Base-by-base conservation (phyloP, 1,284 basidiomycete genomes). In the Ceratobasidium sp. region DNA sequence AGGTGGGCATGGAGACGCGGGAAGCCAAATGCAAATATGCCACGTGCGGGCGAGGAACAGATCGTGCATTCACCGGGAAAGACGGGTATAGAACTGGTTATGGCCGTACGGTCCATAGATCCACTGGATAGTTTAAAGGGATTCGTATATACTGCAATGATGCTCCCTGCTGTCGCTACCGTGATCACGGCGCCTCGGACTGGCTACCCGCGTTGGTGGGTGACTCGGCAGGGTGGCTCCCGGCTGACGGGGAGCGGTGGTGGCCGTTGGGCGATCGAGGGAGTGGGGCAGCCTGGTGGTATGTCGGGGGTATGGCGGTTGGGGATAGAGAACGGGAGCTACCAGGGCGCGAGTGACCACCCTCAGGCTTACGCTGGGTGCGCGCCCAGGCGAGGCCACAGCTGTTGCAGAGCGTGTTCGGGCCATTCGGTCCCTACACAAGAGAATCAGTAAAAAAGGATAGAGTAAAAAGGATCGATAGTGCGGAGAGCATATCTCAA, bases 341-440 rank as follows among this genome's bases (percentile, higher is more conserved):
- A 8, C 58, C 47, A 15, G 71, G 53, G 7, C 68, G 37, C 67
- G 67, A 69, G 37, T 69, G 53, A 1, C 31, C 15, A 13, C 71
- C 71, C 45, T 74, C 71, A 13, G 69, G 53, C 47, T 74, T 74
- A 28, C 71, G 71, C 47, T 74, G 71, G 11, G 69, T 63, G 31
- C 71, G 71, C 60, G 71, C 71, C 71, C 71, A 74, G 39, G 42
- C 28, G 58, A 74, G 71, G 13, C 71, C 71, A 35, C 71, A 74
- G 60, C 42, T 51, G 35, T 74, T 74, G 71, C 71, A 74, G 28
- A 74, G 71, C 33, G 71, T 74, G 58, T 74, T 74, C 17, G 71
- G 71, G 6, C 71, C 71, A 31, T 54, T 17, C 10, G 71, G 71
- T 63, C 71, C 71, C 71, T 74, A 23, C 31, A 5, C 10, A 31